phyloP scores from a whole-genome alignment of 1,139 yeast genomes.

The Diutina rugosa region DNA sequence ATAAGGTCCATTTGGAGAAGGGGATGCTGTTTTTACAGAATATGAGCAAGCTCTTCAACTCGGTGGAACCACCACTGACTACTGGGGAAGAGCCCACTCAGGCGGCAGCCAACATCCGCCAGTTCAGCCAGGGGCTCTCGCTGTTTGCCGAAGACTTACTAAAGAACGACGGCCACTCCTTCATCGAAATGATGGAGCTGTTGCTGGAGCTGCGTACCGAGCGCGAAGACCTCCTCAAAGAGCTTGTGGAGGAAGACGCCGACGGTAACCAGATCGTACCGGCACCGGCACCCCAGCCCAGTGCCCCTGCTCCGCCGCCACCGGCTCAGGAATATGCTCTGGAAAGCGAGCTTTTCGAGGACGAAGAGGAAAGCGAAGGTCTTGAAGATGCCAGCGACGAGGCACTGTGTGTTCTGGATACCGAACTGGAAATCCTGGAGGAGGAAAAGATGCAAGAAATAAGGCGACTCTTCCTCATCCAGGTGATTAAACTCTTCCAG shows the following conservation, averaged over 20 bases:
- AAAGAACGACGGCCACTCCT: constrained; percentile 61
- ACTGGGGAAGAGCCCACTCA: background rate
- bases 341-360: constrained; percentile 3
- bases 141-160: constrained; percentile 69
- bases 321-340: constrained; percentile 3
- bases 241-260: constrained; percentile 3
- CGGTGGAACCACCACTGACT: background rate
- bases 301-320: constrained; percentile 3
- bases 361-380: constrained; percentile 17
- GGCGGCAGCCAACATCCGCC: background rate
- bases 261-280: background rate
- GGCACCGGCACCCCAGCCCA: background rate
- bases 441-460: constrained; percentile 64
- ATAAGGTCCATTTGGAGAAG: constrained; percentile 16
- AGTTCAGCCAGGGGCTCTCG: constrained; percentile 8
- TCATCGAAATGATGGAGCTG: constrained; percentile 67
- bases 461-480: constrained; percentile 60
- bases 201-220: constrained; percentile 47
- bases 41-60: constrained; percentile 10
- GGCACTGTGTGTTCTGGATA: constrained; percentile 12
- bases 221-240: constrained; percentile 4
- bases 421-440: constrained; percentile 30
- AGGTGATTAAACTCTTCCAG: constrained; percentile 40
- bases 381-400: constrained; percentile 19
- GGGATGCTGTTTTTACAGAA: constrained; percentile 16